Evolutionary conservation across 2,329 filamentous ascomycete genomes (phyloP).

Genomic region (Penicillium palitans): DNA sequence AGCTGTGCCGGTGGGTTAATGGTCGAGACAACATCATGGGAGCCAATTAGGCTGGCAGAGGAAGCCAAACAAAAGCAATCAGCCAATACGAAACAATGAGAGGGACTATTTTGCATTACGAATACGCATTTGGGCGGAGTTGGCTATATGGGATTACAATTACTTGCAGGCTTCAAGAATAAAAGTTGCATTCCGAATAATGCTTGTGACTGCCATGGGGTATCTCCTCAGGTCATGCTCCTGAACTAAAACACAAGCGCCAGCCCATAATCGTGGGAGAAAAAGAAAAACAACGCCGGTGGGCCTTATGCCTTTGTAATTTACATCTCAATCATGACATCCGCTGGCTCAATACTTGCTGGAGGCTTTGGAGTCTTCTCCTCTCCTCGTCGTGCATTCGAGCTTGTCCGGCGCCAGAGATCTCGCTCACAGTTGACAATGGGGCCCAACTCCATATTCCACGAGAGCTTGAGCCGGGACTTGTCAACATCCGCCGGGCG

Average conservation of each 20-base stretch:
- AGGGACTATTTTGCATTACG: constrained; percentile 6
- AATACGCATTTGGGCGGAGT: constrained; percentile 21
- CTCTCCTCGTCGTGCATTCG: constrained; percentile 36
- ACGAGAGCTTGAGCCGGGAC: constrained; percentile 27
- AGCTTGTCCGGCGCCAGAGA: constrained; percentile 55
- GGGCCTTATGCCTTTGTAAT: constrained; percentile 14
- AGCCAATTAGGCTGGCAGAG: constrained; percentile 41
- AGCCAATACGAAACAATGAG: constrained; percentile 26
- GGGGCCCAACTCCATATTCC: constrained; percentile 47
- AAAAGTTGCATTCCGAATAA: constrained; percentile 15
- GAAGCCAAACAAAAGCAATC: constrained; percentile 33
- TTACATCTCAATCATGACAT: constrained; percentile 27
- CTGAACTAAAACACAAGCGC: constrained; percentile 20
- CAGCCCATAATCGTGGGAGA: constrained; percentile 7
- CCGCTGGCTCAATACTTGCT: constrained; percentile 25
- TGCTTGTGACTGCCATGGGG: constrained; percentile 29
- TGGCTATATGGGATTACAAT: constrained; percentile 9
- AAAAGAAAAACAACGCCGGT: constrained; percentile 13
- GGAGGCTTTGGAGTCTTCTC: constrained; percentile 34
- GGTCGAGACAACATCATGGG: constrained; percentile 64
- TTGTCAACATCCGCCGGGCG: constrained; percentile 30
- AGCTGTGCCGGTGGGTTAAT: constrained; percentile 56
- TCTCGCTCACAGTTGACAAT: constrained; percentile 62
- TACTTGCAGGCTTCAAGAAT: constrained; percentile 10
- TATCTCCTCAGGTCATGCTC: constrained; percentile 34